Percentiles rank a stretch among this genome's conserved stretches.
Conservation (phyloP, 805 yeast genomes). For the Candida vartiovaarae region DNA sequence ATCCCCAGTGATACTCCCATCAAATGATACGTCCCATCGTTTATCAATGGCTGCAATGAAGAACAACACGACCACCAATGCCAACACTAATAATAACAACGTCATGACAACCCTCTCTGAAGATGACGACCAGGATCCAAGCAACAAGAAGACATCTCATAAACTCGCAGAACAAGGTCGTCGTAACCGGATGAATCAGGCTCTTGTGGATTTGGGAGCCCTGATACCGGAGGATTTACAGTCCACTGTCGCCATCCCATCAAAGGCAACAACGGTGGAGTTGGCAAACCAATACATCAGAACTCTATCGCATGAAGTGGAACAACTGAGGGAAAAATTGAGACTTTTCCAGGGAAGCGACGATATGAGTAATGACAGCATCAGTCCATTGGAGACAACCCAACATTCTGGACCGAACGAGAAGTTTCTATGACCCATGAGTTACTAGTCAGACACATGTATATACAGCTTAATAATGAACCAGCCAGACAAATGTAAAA, state of each 20-base stretch:
- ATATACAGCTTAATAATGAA: too few species aligned
- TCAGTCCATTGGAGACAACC: constrained; percentile 22
- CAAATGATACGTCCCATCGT: constrained; percentile 7
- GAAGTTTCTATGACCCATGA: too few species aligned
- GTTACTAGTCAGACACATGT: too few species aligned
- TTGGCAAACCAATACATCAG: constrained; percentile 69
- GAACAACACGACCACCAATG: neutral
- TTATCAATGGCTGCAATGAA: constrained; percentile 11
- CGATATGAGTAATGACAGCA: constrained; percentile 21
- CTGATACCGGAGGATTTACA: constrained; percentile 56
- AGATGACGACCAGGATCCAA: constrained; percentile 11
- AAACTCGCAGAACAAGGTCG: constrained; percentile 96
- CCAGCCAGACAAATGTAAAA: too few species aligned
- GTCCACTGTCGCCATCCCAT: constrained; percentile 56
- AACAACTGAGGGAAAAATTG: constrained; percentile 12
- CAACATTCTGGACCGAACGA: too few species aligned
- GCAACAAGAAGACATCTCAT: constrained; percentile 40
- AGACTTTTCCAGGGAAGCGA: constrained; percentile 10
- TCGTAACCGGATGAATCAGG: constrained; percentile 84
- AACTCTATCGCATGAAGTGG: constrained; percentile 33
- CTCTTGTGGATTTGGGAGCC: constrained; percentile 65
- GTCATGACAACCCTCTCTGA: neutral
- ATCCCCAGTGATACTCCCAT: constrained; percentile 14
- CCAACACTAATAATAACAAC: neutral
- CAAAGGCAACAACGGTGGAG: constrained; percentile 94